Conservation (phyloP, 148 eudicot genomes). For the Linanthus parryae region DNA sequence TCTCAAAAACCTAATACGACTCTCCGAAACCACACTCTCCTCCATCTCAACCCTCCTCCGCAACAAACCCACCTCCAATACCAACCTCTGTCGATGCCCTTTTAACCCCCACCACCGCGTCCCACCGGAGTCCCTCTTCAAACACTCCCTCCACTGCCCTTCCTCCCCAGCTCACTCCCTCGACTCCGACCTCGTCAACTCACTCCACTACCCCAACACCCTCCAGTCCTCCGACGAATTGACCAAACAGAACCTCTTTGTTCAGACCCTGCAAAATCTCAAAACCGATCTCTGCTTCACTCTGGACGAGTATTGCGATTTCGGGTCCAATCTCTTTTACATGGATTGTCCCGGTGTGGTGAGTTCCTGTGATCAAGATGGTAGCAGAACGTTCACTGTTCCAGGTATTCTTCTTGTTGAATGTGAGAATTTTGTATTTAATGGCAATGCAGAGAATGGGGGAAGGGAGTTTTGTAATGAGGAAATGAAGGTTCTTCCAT, state of each 20-base stretch:
- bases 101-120: constrained; percentile 55
- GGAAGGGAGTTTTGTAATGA: constrained; percentile 2
- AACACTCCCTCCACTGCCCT: constrained; percentile 52
- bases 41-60: constrained; percentile 31
- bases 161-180: too few species aligned
- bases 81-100: constrained; percentile 29
- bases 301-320: constrained; percentile 40
- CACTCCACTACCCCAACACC: constrained; percentile 44
- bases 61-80: constrained; percentile 9
- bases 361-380: constrained; percentile 17
- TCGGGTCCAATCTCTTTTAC: constrained; percentile 52
- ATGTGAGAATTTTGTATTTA: constrained; percentile 45
- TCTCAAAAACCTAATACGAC: constrained; percentile 34
- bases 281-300: constrained; percentile 47
- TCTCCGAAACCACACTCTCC: constrained; percentile 31
- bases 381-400: constrained; percentile 37
- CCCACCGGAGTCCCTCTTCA: constrained; percentile 55
- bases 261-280: constrained; percentile 27
- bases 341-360: constrained; percentile 68
- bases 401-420: constrained; percentile 50
- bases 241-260: constrained; percentile 21
- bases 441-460: constrained; percentile 12
- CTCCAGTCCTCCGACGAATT: constrained; percentile 26
- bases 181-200: constrained; percentile 15
- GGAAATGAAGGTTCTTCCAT: constrained; percentile 50